A percentile compares a stretch with the other conserved stretches of the same genome.
phyloP scores from a whole-genome alignment of 2,329 filamentous ascomycete genomes.

The Pseudocercospora fijiensis region DNA sequence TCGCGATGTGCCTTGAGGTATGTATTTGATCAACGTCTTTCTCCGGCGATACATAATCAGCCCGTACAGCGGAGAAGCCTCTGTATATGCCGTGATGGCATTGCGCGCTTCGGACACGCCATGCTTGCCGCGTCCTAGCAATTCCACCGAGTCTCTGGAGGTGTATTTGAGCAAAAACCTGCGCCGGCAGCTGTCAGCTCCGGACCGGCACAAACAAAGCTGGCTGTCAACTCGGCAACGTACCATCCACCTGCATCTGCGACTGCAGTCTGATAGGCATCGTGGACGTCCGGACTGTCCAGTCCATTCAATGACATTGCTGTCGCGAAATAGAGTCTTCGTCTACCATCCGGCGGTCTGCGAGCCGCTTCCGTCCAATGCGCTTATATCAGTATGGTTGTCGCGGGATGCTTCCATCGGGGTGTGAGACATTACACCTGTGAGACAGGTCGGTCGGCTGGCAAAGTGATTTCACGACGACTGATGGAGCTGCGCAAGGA shows the following conservation, averaged over 20 bases:
- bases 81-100: constrained; percentile 73
- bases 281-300: constrained; percentile 75
- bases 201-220: background rate
- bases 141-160: constrained; percentile 80
- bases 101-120: constrained; percentile 82
- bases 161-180: constrained; percentile 96
- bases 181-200: constrained; percentile 22
- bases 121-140: constrained; percentile 73
- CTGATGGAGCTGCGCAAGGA: background rate
- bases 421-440: constrained; percentile 24
- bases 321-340: constrained; percentile 18
- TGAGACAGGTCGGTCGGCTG: background rate
- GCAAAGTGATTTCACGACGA: background rate
- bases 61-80: constrained; percentile 85
- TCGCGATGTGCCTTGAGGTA: constrained; percentile 86
- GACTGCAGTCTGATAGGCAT: constrained; percentile 77
- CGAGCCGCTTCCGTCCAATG: constrained; percentile 9
- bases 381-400: constrained; percentile 3
- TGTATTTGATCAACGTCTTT: constrained; percentile 88
- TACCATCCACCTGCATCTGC: constrained; percentile 93
- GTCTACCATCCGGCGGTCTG: constrained; percentile 12
- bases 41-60: constrained; percentile 85
- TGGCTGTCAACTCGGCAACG: constrained; percentile 44
- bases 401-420: constrained; percentile 20
- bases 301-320: constrained; percentile 94